Evolutionary conservation across 139 green algal species (phyloP), one percentile per base, ranked within the genome.

Genomic region (Bryopsis sp.): DNA sequence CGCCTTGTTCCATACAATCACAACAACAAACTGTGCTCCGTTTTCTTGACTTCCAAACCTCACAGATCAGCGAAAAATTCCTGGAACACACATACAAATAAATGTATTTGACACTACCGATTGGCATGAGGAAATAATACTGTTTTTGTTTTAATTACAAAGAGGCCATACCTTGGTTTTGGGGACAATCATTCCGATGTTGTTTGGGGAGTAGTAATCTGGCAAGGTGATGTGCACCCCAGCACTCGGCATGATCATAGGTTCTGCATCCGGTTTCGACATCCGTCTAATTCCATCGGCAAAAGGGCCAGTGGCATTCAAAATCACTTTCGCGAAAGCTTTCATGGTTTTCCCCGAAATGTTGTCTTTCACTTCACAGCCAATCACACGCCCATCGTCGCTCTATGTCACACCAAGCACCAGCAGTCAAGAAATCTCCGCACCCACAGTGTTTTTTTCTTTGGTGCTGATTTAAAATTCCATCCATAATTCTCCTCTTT

Each of bases 141-240:
- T n/a, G n/a, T n/a, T n/a, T n/a, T n/a, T n/a, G n/a, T n/a, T n/a
- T n/a, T n/a, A n/a, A 61, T 22, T 48, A 33, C 29, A 4, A 11
- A 35, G 36, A 70, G n/a, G 22, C 43, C 6, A 43, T 34, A 84
- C 80, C 74, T 94, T 93, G 57, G 94, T 99, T 76, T 97, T 97
- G 58, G 94, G 94, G 34, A 99, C 88, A 67, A 99, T 97, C 71
- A 99, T 84, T 36, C 94, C 94, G 4, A 86, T 77, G 28, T 72
- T 39, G 34, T 81, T 63, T 1, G 86, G 84, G 31, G 80, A 88
- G 72, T 97, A 98, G 74, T 92, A 98, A 58, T 90, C 86, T 8
- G 94, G 94, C 70, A 99, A 85, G 3, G 91, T 95, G 39, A 99
- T 78, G 69, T 99, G 94, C 8, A 81, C 70, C 24, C 94, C 94